Evolutionary conservation across 805 yeast genomes (phyloP).

Genomic region (Kazachstania taianensis): DNA sequence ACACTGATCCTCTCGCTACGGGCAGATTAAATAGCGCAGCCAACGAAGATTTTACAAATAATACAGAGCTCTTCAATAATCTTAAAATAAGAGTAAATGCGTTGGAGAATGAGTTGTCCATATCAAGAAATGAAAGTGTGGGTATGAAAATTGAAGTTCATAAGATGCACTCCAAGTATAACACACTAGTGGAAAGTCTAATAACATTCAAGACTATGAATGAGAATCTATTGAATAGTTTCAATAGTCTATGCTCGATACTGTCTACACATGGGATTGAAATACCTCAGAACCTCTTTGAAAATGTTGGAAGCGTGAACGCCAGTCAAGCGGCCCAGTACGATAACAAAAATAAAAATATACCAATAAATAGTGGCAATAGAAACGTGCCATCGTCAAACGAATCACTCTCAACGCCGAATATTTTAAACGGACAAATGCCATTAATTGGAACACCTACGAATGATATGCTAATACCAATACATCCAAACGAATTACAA

Average conservation of each 20-base stretch:
- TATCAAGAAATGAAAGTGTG: constrained; percentile 17
- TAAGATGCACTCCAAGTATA: constrained; percentile 45
- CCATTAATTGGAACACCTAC: constrained; percentile 1
- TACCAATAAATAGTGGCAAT: neutral
- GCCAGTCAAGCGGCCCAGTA: neutral
- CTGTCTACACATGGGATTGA: constrained; percentile 53
- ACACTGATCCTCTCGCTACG: constrained; percentile 12
- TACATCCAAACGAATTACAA: neutral
- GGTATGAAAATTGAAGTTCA: constrained; percentile 30
- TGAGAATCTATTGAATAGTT: constrained; percentile 45
- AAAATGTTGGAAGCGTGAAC: constrained; percentile 2
- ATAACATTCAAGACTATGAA: constrained; percentile 46
- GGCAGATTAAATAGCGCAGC: constrained; percentile 21
- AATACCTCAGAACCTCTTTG: constrained; percentile 38
- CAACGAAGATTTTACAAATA: constrained; percentile 9
- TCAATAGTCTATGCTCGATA: constrained; percentile 40
- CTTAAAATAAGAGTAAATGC: constrained; percentile 30
- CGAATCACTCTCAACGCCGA: neutral
- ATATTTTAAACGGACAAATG: neutral
- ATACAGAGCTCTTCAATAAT: constrained; percentile 18
- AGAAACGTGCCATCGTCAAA: neutral
- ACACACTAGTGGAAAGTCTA: constrained; percentile 52
- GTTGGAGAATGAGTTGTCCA: constrained; percentile 21
- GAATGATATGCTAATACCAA: constrained; percentile 1
- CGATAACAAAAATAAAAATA: neutral